Evolutionary conservation across 2,329 filamentous ascomycete genomes (phyloP).

Genomic region (Fusarium proliferatum): DNA sequence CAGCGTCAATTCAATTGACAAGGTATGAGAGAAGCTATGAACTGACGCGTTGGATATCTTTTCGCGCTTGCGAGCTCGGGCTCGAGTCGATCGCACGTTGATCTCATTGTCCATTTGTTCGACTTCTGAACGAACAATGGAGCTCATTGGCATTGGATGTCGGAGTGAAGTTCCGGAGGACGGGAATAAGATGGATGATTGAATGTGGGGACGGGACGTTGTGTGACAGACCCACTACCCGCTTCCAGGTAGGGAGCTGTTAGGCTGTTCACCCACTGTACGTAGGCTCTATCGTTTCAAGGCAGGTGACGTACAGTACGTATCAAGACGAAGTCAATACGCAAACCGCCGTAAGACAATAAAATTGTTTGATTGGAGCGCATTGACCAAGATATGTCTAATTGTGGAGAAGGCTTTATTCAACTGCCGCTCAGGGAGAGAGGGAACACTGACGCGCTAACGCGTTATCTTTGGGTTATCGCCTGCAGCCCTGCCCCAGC

Average conservation of each 20-base stretch:
- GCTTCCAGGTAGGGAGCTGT: not conserved
- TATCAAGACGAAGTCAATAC: not conserved
- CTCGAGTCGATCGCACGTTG: not conserved
- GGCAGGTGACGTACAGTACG: not conserved
- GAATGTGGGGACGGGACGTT: not conserved
- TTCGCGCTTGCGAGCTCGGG: conserved; percentile 4
- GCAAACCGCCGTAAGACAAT: not conserved
- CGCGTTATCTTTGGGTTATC: conserved; percentile 17
- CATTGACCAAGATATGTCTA: not conserved
- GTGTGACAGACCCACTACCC: not conserved
- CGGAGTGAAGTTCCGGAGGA: not conserved
- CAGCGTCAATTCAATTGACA: not conserved
- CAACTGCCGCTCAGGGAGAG: conserved; percentile 26
- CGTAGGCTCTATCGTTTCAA: not conserved
- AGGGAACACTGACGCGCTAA: conserved; percentile 1
- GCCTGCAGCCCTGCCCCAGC: conserved; percentile 47
- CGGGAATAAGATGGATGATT: conserved; percentile 2
- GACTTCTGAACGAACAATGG: not conserved
- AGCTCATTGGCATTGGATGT: not conserved
- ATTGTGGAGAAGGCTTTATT: not conserved
- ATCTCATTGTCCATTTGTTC: conserved; percentile 7
- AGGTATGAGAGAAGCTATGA: too few species aligned
- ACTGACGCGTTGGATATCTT: conserved; percentile 28
- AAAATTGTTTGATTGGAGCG: not conserved
- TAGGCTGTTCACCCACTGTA: not conserved